phyloP scores from a whole-genome alignment of 140 eudicot genomes.

The Cichorium intybus region DNA sequence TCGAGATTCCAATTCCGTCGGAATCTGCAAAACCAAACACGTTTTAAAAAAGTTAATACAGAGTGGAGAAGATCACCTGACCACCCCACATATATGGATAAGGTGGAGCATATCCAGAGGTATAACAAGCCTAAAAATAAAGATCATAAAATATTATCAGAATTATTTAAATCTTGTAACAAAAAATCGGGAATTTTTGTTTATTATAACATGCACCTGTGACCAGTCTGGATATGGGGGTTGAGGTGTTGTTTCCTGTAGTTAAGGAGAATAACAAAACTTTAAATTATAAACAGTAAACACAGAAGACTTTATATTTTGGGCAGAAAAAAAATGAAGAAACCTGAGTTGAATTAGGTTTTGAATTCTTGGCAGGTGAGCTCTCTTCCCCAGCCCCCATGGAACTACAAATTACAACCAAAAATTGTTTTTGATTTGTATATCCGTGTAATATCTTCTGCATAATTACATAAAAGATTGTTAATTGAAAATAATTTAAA shows the following conservation, averaged over 20 bases:
- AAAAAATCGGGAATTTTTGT: conserved; percentile 7
- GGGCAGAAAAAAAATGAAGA: conserved; percentile 10
- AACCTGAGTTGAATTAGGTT: conserved; percentile 65
- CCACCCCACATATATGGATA: conserved; percentile 83
- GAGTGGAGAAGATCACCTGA: conserved; percentile 50
- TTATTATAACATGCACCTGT: conserved; percentile 48
- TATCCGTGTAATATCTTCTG: background rate
- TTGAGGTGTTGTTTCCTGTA: conserved; percentile 58
- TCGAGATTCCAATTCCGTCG: background rate
- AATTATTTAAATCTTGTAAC: background rate
- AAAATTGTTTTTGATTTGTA: background rate
- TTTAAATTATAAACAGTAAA: background rate
- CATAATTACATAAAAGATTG: background rate
- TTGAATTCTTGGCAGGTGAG: conserved; percentile 64
- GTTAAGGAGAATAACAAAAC: conserved; percentile 14
- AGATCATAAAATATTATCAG: background rate
- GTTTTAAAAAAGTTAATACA: background rate
- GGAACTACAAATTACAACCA: conserved; percentile 17
- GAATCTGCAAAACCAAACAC: conserved; percentile 2
- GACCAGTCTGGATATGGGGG: conserved; percentile 73
- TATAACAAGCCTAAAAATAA: conserved; percentile 64
- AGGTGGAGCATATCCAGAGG: conserved; percentile 74
- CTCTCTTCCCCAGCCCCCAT: conserved; percentile 77
- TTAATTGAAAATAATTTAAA: no score
- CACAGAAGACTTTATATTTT: background rate